phyloP scores from a whole-genome alignment of 2,329 filamentous ascomycete genomes.

The Chaetomiaceae sp. region DNA sequence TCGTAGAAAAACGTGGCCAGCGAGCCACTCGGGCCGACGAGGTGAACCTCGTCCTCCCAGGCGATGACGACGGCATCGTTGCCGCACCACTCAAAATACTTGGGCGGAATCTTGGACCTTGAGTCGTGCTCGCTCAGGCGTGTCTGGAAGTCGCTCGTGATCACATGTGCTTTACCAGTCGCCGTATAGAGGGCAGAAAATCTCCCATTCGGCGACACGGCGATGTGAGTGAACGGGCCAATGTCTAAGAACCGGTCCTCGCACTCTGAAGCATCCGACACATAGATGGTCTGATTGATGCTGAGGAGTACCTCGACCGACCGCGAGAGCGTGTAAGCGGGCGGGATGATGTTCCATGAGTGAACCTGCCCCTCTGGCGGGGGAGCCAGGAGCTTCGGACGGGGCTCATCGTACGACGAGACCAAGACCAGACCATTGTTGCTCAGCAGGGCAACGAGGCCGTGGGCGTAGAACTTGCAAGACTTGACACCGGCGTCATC shows the following conservation, averaged over 20 bases:
- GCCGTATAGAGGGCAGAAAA: constrained; percentile 84
- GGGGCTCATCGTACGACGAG: constrained; percentile 84
- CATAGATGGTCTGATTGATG: constrained; percentile 76
- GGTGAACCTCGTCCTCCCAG: constrained; percentile 96
- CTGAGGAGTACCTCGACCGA: constrained; percentile 91
- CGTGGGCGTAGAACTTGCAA: constrained; percentile 84
- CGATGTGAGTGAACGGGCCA: constrained; percentile 86
- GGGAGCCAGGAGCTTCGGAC: constrained; percentile 74
- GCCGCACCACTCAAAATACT: constrained; percentile 92
- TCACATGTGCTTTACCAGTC: constrained; percentile 83
- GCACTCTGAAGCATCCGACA: constrained; percentile 82
- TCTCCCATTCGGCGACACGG: constrained; percentile 84
- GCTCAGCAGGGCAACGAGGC: constrained; percentile 86
- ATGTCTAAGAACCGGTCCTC: constrained; percentile 89
- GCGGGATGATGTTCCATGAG: constrained; percentile 86
- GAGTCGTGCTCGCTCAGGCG: constrained; percentile 90
- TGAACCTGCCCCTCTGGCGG: constrained; percentile 75
- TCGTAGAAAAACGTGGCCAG: constrained; percentile 83
- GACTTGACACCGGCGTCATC: constrained; percentile 82
- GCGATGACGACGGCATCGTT: constrained; percentile 89
- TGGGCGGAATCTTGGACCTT: constrained; percentile 75
- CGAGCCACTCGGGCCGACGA: constrained; percentile 80
- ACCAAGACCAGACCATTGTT: constrained; percentile 87
- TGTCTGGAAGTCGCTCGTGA: constrained; percentile 92
- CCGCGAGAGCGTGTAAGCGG: constrained; percentile 80